Evolutionary conservation across 208 protist genomes (phyloP), one percentile per base, ranked within the genome.

Genomic region (Wallacemonas rigidus): DNA sequence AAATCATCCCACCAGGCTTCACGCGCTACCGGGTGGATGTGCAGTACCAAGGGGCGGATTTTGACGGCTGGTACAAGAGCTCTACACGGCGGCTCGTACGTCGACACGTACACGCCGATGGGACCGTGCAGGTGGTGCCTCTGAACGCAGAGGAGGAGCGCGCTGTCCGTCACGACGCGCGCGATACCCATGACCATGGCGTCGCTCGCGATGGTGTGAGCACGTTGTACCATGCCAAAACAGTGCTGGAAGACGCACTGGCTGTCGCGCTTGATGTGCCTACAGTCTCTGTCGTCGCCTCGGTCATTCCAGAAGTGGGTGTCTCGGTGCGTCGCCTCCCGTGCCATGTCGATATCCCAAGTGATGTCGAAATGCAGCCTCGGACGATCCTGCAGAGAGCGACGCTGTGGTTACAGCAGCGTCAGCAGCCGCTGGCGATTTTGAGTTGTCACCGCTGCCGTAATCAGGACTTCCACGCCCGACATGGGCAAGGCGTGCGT

Each of bases 21-120:
- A 93, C 88, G 48, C 90, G 92, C 26, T 97, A 95, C 76, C 92
- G 89, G 44, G 79, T 97, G 38, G 90, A 97, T 69, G 90, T 97
- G 72, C 92, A 97, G 75, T 97, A 95, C 65, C 86, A 92, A 65
- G 92, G 92, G 15, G 82, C 67, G 51, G 87, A 95, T 64, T 97
- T 95, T 81, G 82, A 95, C 60, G 92, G 92, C 2, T 97, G 92
- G 90, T 91, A 86, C 77, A 92, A 89, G 74, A 92, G 83, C 39
- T 84, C 85, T 4, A 63, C 71, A 47, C 80, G 80, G 14, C 78
- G 74, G 0, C 56, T 75, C 8, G 69, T 79, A 2, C 54, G 69
- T 12, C 67, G 67, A 8, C 57, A 72, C 3, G 39, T 47, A 35
- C 56, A 69, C 14, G 57, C 44, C 2, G 51, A 68, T 51, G 68